phyloP scores from a whole-genome alignment of 2,329 filamentous ascomycete species.

The Cytospora mali region DNA sequence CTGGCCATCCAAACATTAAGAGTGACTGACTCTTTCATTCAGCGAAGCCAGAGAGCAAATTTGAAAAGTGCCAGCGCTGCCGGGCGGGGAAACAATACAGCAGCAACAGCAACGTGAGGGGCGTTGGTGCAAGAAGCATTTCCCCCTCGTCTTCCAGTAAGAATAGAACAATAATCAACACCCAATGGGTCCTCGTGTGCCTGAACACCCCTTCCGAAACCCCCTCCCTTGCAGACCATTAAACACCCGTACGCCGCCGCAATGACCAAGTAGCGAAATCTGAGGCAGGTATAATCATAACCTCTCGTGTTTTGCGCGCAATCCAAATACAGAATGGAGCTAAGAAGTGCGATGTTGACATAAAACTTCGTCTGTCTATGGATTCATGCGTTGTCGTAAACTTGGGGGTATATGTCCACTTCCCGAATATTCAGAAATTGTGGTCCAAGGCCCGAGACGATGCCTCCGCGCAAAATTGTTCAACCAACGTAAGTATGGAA shows the following conservation, averaged over 20 bases:
- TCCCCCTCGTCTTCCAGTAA: slow-evolving; percentile 9
- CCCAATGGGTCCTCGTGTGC: slow-evolving; percentile 12
- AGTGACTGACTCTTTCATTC: slow-evolving; percentile 7
- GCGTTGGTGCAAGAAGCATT: slow-evolving; percentile 9
- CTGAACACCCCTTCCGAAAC: slow-evolving; percentile 21
- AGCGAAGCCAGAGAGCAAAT: slow-evolving; percentile 26
- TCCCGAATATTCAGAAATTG: slow-evolving; percentile 15
- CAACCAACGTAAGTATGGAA: slow-evolving; percentile 7
- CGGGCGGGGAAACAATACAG: slow-evolving; percentile 6
- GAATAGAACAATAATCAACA: slow-evolving; percentile 20
- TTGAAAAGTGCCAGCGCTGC: slow-evolving; percentile 16
- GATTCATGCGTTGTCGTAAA: slow-evolving; percentile 26
- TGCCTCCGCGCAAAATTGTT: neutral
- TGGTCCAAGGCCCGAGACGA: slow-evolving; percentile 18
- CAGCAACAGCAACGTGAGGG: slow-evolving; percentile 25
- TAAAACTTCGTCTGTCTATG: slow-evolving; percentile 25
- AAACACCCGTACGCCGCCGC: slow-evolving; percentile 29
- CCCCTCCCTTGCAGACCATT: slow-evolving; percentile 20
- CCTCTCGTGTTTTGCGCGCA: slow-evolving; percentile 16
- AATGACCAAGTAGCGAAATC: slow-evolving; percentile 29
- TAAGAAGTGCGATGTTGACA: slow-evolving; percentile 23
- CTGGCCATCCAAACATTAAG: slow-evolving; percentile 26
- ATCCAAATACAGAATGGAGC: slow-evolving; percentile 24
- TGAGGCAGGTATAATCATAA: slow-evolving; percentile 23
- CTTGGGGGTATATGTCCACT: slow-evolving; percentile 18